Base-by-base conservation (phyloP, 2,329 filamentous ascomycete genomes). In the Fusarium pseudocircinatum region DNA sequence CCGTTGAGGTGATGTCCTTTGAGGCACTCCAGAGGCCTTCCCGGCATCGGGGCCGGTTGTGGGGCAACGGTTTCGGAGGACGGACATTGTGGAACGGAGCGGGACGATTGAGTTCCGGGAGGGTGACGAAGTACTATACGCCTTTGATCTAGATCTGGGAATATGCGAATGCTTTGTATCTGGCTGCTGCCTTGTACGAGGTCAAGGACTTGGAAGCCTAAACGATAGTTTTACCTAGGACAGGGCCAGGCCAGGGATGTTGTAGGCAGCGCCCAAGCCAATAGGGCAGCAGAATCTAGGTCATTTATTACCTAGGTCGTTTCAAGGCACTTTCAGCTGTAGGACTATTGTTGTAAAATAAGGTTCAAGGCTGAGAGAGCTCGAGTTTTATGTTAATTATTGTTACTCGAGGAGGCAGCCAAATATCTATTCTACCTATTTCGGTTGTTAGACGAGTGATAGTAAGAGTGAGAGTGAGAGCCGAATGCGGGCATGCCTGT, bases 141-240 rank as follows among this genome's bases (percentile, higher is more conserved):
- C 24, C 42, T 30, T 59, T 24, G 43, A 28, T 30, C 34, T 34
- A 42, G 50, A 37, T 24, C 26, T 34, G 57, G 60, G 74, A 69
- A 61, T 44, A 30, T 30, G 40, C 12, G 44, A 58, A 40, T 36
- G 61, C 65, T 78, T 78, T 78, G 75, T 78, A 78, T 63, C 61
- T 49, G 70, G 61, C 60, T 77, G 77, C 68, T 78, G 77, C 77
- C 77, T 78, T 77, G 73, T 34, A 54, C n/a, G 28, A 49, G 39
- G 12, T 24, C 24, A 37, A 64, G 60, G 63, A 71, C 62, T 61
- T 60, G 56, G 66, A 56, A 57, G 66, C 60, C 67, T 69, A 58
- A 42, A 39, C 40, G 58, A 61, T 56, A 63, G 60, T 61, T 63
- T 63, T 26, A 28, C 43, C 24, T 46, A 44, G 43, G 16, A 60